Evolutionary conservation across 208 protist genomes (phyloP).

Genomic region (Porcisia deanei): DNA sequence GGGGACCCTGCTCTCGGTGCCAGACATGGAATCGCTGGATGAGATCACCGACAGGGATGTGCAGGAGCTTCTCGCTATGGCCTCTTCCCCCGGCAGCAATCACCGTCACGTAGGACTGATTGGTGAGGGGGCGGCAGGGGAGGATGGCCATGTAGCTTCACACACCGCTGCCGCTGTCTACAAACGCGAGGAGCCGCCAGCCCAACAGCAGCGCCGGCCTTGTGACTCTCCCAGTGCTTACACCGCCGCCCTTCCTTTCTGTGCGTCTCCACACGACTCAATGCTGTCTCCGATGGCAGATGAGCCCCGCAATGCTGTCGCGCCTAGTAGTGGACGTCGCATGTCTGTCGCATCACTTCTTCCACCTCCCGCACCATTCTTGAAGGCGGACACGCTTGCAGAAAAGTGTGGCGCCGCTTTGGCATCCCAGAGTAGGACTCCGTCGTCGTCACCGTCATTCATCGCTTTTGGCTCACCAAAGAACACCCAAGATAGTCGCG

Average conservation of each 20-base stretch:
- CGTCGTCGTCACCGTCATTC: neutral
- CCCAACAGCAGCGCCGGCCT: neutral
- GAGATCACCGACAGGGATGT: slow-evolving; percentile 38
- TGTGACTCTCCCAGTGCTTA: neutral
- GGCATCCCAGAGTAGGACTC: neutral
- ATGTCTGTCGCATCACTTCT: neutral
- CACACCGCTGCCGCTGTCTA: neutral
- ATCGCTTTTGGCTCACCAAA: neutral
- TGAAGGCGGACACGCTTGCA: neutral
- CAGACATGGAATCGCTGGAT: slow-evolving; percentile 34
- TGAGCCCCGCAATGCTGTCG: neutral
- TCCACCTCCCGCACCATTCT: neutral
- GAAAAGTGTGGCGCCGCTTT: neutral
- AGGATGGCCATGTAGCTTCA: neutral
- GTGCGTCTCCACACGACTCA: slow-evolving; percentile 4
- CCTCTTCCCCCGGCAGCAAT: neutral
- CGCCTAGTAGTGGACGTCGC: neutral
- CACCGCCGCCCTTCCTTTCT: neutral
- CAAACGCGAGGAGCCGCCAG: neutral
- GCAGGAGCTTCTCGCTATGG: slow-evolving; percentile 30
- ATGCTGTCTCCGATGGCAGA: slow-evolving; percentile 11
- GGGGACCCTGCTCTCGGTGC: slow-evolving; percentile 24
- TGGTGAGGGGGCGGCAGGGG: neutral
- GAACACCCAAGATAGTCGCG: slow-evolving; percentile 1
- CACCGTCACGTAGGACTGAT: neutral